Percentiles rank a stretch among this genome's conserved stretches.
These are phyloP conservation scores for Ogataea henricii DNA, from an alignment of 805 yeast species.

Conservation along the genomic window DNA sequence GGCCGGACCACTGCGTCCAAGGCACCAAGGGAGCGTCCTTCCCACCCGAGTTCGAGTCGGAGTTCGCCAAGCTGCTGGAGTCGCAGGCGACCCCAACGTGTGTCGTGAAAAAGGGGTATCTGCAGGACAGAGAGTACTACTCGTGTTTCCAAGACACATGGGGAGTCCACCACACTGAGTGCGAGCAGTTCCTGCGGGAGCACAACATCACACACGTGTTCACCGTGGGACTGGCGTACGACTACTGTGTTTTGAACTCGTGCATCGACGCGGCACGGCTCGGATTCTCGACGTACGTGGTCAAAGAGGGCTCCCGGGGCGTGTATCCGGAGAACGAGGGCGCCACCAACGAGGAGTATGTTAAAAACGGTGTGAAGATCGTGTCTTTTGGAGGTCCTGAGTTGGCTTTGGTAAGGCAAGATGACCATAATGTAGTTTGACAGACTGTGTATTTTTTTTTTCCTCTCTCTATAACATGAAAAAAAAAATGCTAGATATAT, in stretches of 20 bases:
- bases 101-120: slow-evolving; percentile 68
- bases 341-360: slow-evolving; percentile 37
- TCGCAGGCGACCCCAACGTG: slow-evolving; percentile 40
- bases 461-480: not conserved
- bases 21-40: slow-evolving; percentile 65
- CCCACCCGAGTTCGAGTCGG: slow-evolving; percentile 49
- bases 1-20: slow-evolving; percentile 95
- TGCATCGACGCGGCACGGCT: slow-evolving; percentile 64
- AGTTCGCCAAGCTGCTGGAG: slow-evolving; percentile 27
- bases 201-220: slow-evolving; percentile 59
- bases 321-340: slow-evolving; percentile 47
- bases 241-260: slow-evolving; percentile 79
- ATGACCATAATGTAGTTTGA: not conserved
- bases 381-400: slow-evolving; percentile 14
- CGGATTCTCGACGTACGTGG: slow-evolving; percentile 67
- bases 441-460: not conserved
- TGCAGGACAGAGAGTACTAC: slow-evolving; percentile 77
- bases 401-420: slow-evolving; percentile 8
- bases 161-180: slow-evolving; percentile 69
- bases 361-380: slow-evolving; percentile 36
- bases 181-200: slow-evolving; percentile 48
- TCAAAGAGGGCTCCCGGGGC: slow-evolving; percentile 56
- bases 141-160: slow-evolving; percentile 85
- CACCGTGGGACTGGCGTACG: slow-evolving; percentile 83
- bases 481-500: not conserved